Evolutionary conservation across 352 stramenopile species (phyloP).

Genomic region (Phytophthora multivora): DNA sequence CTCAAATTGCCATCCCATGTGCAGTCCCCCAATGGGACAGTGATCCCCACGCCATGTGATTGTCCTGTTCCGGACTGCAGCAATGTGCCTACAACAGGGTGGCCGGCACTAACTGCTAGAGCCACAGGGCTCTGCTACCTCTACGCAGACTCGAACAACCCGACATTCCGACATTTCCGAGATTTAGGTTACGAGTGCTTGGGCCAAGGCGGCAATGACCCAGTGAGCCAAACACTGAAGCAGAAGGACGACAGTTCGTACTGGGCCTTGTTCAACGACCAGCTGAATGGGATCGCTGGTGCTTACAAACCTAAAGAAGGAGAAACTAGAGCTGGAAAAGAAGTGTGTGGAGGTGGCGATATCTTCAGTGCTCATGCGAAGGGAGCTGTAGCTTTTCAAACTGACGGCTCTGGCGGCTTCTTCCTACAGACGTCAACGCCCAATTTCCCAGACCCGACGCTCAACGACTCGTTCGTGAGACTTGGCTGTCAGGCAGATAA

Average conservation of each 20-base stretch:
- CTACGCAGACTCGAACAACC: conserved; percentile 65
- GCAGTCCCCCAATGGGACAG: conserved; percentile 17
- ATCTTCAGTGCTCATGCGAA: conserved; percentile 80
- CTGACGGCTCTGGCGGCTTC: conserved; percentile 52
- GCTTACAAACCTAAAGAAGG: conserved; percentile 21
- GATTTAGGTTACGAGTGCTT: conserved; percentile 76
- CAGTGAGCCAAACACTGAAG: conserved; percentile 72
- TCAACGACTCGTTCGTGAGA: conserved; percentile 50
- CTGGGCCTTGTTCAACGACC: conserved; percentile 84
- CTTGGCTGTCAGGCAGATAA: conserved; percentile 78
- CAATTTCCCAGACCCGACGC: conserved; percentile 71
- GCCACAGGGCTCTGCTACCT: conserved; percentile 76
- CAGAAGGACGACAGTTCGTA: conserved; percentile 47
- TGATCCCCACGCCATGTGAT: conserved; percentile 64
- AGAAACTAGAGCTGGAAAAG: conserved; percentile 9
- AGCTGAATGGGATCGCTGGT: conserved; percentile 70
- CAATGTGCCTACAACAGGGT: conserved; percentile 46
- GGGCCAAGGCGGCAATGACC: conserved; percentile 76
- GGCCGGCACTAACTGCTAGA: conserved; percentile 35
- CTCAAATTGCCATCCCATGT: conserved; percentile 73
- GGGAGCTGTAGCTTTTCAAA: conserved; percentile 57
- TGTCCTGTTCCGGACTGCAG: conserved; percentile 60
- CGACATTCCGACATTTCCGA: conserved; percentile 67
- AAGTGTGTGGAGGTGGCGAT: conserved; percentile 53
- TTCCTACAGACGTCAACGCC: conserved; percentile 81